These are phyloP conservation scores for Cladosporium oxysporum DNA, from an alignment of 2,329 filamentous ascomycete species.

Conservation along the genomic window DNA sequence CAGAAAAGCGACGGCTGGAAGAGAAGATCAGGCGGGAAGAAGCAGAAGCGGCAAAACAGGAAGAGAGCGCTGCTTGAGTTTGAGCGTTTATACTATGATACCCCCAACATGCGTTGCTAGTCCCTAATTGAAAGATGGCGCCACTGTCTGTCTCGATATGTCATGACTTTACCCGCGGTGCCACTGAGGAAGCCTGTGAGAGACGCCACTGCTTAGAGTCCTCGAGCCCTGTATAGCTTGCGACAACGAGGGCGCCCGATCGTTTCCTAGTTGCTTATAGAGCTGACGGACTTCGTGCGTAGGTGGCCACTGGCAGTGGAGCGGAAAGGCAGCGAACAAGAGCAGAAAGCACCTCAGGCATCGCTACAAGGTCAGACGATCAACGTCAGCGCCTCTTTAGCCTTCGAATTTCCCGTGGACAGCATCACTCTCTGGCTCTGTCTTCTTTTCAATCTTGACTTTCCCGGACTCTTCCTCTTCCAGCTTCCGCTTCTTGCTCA, in stretches of 20 bases:
- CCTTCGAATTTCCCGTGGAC: not conserved
- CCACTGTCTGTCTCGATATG: not conserved
- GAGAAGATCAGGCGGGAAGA: conserved; percentile 47
- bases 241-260: too few species aligned
- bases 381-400: not conserved
- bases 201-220: not conserved
- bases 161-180: not conserved
- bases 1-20: conserved; percentile 47
- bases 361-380: not conserved
- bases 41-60: conserved; percentile 17
- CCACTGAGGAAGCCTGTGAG: not conserved
- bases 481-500: conserved; percentile 27
- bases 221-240: too few species aligned
- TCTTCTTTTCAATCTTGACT: not conserved
- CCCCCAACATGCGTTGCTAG: conserved; percentile 4
- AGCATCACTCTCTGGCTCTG: not conserved
- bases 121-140: not conserved
- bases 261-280: too few species aligned
- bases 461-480: not conserved
- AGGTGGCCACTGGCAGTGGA: not conserved
- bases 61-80: not conserved
- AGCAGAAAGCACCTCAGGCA: too few species aligned
- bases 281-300: not conserved
- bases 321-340: not conserved
- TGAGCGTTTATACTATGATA: conserved; percentile 3